Base-by-base conservation (phyloP, 1,284 basidiomycete genomes). In the Trichosporon ovoides region DNA sequence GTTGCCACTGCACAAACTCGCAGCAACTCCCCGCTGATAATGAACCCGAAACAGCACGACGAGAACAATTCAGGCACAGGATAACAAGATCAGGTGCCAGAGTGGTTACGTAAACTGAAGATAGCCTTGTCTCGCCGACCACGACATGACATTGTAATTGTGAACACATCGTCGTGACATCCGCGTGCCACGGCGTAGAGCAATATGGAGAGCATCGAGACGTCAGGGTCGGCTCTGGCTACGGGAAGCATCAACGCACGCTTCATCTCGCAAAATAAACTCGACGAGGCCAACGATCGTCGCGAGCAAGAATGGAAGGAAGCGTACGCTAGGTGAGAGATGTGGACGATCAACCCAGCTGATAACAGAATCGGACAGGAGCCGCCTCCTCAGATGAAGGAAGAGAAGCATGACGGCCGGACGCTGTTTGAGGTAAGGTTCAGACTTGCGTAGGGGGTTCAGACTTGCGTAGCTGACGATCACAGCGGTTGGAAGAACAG, bases 261-360 rank as follows among this genome's bases (percentile, higher is more conserved):
- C 3, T 82, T 82, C 69, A 78, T 81, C 62, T 87, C 90, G 31
- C 85, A 90, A 74, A 80, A 81, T 16, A 87, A 92, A 37, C 80
- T 96, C 48, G 90, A 93, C 52, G 82, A 84, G 31, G 89, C 89
- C 22, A 87, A 86, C 63, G 81, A 83, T 11, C 81, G 84, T 43
- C 81, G 86, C 61, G 89, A 94, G 28, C 87, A 89, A 68, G 89
- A 94, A 71, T 94, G 92, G 89, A 89, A 86, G 71, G 91, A 88
- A 13, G 92, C 92, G 13, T 96, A 95, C 77, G 91, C 87, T 38
- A 83, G 91, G 89, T 88, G 66, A 56, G 77, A 74, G 7, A 9
- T 16, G n/a, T 1, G 16, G 9, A 14, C 1, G 4, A 13, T 3
- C n/a, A n/a, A 6, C 18, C 28, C 6, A n/a, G 16, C 55, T 52